Evolutionary conservation across 306 rosid genomes (phyloP).

Genomic region (Lupinus albus): DNA sequence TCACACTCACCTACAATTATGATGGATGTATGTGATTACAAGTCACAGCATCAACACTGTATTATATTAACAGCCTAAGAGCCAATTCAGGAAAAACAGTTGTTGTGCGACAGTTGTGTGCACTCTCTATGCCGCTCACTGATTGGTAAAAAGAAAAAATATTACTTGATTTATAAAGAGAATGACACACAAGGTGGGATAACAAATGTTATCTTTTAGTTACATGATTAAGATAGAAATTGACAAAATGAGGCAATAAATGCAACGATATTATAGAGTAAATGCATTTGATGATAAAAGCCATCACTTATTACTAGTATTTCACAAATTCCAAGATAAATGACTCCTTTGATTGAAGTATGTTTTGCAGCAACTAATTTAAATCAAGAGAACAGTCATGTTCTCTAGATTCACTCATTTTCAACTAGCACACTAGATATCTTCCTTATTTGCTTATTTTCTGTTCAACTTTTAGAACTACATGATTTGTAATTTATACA

Average conservation of each 20-base stretch:
- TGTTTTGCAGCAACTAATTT: too few relatives aligned
- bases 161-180: too few relatives aligned
- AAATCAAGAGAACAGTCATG: too few relatives aligned
- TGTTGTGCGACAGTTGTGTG: too few relatives aligned
- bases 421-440: conserved; percentile 25
- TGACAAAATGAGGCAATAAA: conserved; percentile 2
- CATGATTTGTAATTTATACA: not conserved
- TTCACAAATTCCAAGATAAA: conserved; percentile 26
- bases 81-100: not conserved
- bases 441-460: not conserved
- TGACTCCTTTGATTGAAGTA: conserved; percentile 5
- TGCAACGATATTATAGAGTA: too few relatives aligned
- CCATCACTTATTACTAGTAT: conserved; percentile 13
- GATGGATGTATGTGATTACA: not conserved
- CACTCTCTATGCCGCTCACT: too few relatives aligned
- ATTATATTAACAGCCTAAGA: conserved; percentile 17
- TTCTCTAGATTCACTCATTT: not conserved
- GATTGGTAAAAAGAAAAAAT: too few relatives aligned
- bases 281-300: too few relatives aligned
- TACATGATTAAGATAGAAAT: conserved; percentile 10
- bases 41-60: not conserved
- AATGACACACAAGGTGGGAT: too few relatives aligned
- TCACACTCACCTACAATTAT: conserved; percentile 65
- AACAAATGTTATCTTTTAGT: not conserved
- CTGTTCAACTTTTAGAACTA: not conserved